A percentile compares a stretch with the other conserved stretches of the same genome.
These are phyloP conservation scores for Carex myosuroides DNA, from an alignment of 176 grass and related monocot genomes.

Conservation along the genomic window DNA sequence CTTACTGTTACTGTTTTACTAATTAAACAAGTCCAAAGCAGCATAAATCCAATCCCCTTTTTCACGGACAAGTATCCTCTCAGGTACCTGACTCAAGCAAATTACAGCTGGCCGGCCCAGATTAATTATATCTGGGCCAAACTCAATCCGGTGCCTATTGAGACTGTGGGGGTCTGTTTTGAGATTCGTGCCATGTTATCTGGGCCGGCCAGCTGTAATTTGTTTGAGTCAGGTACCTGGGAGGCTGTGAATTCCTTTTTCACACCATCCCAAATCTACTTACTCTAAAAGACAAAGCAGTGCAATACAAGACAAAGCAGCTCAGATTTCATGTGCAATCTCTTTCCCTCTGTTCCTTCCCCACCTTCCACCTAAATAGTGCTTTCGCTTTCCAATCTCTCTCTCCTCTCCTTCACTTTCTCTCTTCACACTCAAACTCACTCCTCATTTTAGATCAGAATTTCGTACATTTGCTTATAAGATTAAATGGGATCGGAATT, in stretches of 20 bases:
- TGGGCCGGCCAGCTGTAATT: too few relatives aligned
- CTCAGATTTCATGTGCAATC: neutral
- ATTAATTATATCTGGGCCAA: too few relatives aligned
- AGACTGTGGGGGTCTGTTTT: too few relatives aligned
- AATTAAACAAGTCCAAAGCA: neutral
- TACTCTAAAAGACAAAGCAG: neutral
- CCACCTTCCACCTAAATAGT: conserved; percentile 4
- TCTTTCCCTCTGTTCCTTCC: neutral
- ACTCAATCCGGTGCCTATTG: too few relatives aligned
- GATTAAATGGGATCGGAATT: conserved; percentile 19
- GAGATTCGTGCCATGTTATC: too few relatives aligned
- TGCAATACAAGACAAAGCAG: neutral
- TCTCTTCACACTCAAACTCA: conserved; percentile 3
- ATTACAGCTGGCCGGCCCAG: too few relatives aligned
- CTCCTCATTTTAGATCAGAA: neutral
- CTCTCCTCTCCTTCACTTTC: neutral
- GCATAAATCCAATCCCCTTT: neutral
- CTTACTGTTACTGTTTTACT: neutral
- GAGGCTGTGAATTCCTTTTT: too few relatives aligned
- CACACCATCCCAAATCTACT: neutral
- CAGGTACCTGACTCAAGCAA: too few relatives aligned
- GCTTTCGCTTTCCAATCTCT: neutral
- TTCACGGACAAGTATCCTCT: too few relatives aligned
- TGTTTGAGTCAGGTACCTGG: too few relatives aligned
- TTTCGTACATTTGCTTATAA: neutral